These are phyloP conservation scores for Aspergillus eucalypticola DNA, from an alignment of 2,329 filamentous ascomycete species.

Conservation along the genomic window DNA sequence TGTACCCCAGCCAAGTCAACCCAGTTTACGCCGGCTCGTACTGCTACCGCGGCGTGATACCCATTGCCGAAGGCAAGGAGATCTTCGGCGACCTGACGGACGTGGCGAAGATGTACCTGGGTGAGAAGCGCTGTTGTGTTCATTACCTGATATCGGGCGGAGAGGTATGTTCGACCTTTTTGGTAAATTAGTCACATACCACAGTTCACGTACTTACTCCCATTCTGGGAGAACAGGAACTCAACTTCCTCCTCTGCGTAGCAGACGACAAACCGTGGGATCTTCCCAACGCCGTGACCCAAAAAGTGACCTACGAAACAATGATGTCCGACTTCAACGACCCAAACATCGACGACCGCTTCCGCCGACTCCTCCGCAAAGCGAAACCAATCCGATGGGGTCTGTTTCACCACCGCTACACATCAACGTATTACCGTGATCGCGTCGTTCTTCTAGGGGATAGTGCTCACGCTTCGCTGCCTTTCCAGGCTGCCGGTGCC, in stretches of 20 bases:
- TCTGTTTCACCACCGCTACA: neutral
- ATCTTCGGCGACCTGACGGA: conserved; percentile 19
- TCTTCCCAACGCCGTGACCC: neutral
- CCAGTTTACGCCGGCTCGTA: conserved; percentile 35
- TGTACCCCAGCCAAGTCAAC: conserved; percentile 6
- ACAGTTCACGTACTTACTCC: neutral
- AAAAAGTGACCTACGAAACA: neutral
- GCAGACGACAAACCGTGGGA: neutral
- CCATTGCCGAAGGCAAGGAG: conserved; percentile 24
- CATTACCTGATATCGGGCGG: conserved; percentile 19
- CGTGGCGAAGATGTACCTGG: conserved; percentile 21
- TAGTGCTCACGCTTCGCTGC: neutral
- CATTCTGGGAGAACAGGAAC: neutral
- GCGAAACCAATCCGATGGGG: neutral
- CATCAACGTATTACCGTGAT: neutral
- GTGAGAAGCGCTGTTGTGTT: conserved; percentile 11
- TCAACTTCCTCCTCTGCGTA: neutral
- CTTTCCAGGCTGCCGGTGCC: neutral
- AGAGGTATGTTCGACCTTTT: conserved; percentile 6
- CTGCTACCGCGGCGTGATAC: conserved; percentile 32
- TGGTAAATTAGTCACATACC: neutral
- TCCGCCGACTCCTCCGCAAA: neutral
- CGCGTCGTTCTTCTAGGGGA: neutral
- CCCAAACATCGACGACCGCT: neutral
- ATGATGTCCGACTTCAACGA: neutral